Evolutionary conservation across 2,329 filamentous ascomycete genomes (phyloP).

Genomic region (Chaetomiaceae sp.): DNA sequence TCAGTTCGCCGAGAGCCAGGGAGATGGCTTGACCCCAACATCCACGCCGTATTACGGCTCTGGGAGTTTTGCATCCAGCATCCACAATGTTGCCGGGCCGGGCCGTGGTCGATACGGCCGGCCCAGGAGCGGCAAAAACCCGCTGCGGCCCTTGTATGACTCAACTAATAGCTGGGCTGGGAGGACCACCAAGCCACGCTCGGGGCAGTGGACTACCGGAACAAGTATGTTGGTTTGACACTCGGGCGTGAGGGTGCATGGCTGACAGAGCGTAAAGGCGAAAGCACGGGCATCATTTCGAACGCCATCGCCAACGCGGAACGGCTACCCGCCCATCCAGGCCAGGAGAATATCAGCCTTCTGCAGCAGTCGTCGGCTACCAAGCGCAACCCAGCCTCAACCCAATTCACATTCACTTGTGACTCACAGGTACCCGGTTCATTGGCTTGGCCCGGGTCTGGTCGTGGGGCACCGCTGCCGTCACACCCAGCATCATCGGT

Average conservation of each 20-base stretch:
- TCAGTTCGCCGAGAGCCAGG: conserved; percentile 32
- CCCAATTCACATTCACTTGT: conserved; percentile 95
- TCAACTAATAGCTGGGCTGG: conserved; percentile 52
- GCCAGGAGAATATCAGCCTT: conserved; percentile 74
- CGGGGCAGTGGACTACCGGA: conserved; percentile 41
- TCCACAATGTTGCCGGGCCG: conserved; percentile 74
- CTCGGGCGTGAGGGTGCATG: not conserved
- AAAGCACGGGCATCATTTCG: conserved; percentile 75
- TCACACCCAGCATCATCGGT: conserved; percentile 10
- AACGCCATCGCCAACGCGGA: conserved; percentile 86
- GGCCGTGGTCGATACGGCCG: conserved; percentile 81
- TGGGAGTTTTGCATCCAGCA: conserved; percentile 51
- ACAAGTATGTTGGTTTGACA: conserved; percentile 39
- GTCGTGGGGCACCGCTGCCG: conserved; percentile 25
- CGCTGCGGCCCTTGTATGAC: conserved; percentile 56
- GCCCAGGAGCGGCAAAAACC: conserved; percentile 55
- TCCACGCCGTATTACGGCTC: conserved; percentile 37
- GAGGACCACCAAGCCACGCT: conserved; percentile 42
- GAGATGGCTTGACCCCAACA: conserved; percentile 29
- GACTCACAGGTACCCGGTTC: conserved; percentile 81
- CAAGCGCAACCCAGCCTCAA: conserved; percentile 64
- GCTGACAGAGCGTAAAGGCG: conserved; percentile 30
- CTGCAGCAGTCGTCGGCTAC: conserved; percentile 61
- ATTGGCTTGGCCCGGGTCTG: conserved; percentile 65
- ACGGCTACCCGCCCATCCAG: conserved; percentile 57